Base-by-base conservation (phyloP, 1,284 basidiomycete species). In the Boletus albobrunnescens region DNA sequence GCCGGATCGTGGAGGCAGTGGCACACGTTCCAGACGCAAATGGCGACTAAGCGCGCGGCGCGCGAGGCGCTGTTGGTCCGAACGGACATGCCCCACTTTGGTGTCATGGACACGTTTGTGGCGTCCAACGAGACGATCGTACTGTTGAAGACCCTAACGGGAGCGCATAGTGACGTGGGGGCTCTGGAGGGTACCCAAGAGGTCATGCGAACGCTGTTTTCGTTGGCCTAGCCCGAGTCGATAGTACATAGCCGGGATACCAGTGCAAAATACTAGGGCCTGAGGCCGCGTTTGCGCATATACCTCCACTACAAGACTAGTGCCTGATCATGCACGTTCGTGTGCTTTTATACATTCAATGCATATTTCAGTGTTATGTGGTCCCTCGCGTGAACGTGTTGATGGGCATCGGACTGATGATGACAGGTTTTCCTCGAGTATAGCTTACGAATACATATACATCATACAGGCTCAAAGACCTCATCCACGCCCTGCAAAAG, bases 141-240 rank as follows among this genome's bases (percentile, higher is more conserved):
- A 6, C 78, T 82, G 30, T 70, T 88, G 30, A 81, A 84, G 67
- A 78, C 80, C 3, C 58, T 74, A 31, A 78, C 72, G 52, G 88
- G 88, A 6, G 75, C 74, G 1, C 87, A 91, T 56, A 76, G 82
- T 51, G 70, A 73, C 46, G 58, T 90, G n/a, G 84, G 80, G 5
- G 60, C 77, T 6, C 76, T 84, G 54, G 87, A 90, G 53, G 85
- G 84, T 2, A 73, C 88, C 20, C 80, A 89, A 53, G 86, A 89
- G 61, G 68, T 81, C 28, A 82, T 91, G 40, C 73, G 77, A 33
- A 71, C 60, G 22, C 68, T 70, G n/a, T 85, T 84, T 63, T 67
- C 52, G 39, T 45, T 65, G 41, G 36, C 30, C 9, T 61, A 44
- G 55, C 13, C 6, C 13, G 8, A n/a, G 9, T 33, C 26, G 8